Percentiles rank a stretch among this genome's conserved stretches.
phyloP scores from a whole-genome alignment of 1,284 basidiomycete species.

The Apiotrichum mycotoxinovorans region DNA sequence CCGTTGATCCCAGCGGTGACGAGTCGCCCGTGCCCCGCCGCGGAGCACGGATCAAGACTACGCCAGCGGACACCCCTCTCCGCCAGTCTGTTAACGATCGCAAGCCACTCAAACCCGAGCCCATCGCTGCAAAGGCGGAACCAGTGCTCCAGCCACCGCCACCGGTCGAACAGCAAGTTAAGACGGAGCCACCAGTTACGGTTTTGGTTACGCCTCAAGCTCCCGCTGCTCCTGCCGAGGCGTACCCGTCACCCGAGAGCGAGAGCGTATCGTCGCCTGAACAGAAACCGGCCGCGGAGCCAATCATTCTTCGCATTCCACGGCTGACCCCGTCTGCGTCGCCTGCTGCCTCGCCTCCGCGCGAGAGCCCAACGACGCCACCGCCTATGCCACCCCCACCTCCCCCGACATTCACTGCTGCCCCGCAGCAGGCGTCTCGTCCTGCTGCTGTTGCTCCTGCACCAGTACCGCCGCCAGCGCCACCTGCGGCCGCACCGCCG shows the following conservation, averaged over 20 bases:
- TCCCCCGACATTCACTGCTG: neutral
- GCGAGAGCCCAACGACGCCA: neutral
- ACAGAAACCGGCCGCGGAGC: neutral
- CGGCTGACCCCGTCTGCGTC: slow-evolving; percentile 4
- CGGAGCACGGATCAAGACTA: neutral
- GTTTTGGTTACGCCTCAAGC: neutral
- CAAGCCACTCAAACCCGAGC: neutral
- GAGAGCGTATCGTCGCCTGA: neutral
- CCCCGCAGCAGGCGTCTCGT: neutral
- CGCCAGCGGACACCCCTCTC: neutral
- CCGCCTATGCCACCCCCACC: neutral
- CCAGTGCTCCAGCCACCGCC: neutral
- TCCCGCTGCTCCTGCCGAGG: neutral
- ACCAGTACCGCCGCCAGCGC: neutral
- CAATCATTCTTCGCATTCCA: slow-evolving; percentile 16
- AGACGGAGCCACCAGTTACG: neutral
- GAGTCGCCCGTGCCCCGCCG: slow-evolving; percentile 6
- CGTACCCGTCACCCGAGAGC: neutral
- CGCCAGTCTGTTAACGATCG: neutral
- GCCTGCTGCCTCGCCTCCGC: slow-evolving; percentile 1
- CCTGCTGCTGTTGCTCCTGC: neutral
- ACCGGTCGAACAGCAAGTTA: neutral
- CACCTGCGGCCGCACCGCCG: neutral
- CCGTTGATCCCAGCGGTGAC: slow-evolving; percentile 1
- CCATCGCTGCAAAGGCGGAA: neutral